Base-by-base conservation (phyloP, 2,329 filamentous ascomycete genomes). In the Daldinia sp. region DNA sequence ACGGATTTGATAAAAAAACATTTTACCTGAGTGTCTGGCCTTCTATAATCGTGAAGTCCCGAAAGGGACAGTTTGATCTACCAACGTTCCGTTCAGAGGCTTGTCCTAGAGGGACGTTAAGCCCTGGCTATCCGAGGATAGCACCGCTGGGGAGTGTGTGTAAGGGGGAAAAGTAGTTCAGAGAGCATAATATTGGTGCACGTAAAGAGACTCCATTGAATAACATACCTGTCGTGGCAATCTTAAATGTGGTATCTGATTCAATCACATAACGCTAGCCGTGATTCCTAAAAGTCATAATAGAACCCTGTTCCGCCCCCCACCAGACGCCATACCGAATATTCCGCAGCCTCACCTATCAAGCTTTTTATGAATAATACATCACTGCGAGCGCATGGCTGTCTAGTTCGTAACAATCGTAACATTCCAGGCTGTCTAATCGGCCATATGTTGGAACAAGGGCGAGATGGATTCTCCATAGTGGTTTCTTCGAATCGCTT, bases 401-500 rank as follows among this genome's bases (percentile, higher is more conserved):
- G 60, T 54, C 41, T 69, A 62, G 67, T 65, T 63, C 69, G 60
- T 68, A 44, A 69, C 69, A 73, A 63, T 73, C 74, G 65, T 72
- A 70, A 68, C 42, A 68, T 64, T 65, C 62, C 63, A 64, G 68
- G 62, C 44, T 69, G 69, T 70, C 80, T 82, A 88, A 78, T 90
- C 86, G 69, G 81, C 81, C 72, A 88, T 87, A 73, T 91, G 89
- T 78, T 92, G 90, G 80, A 93, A 93, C 68, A 93, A 78, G 37
- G 84, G 84, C 69, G 86, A 88, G 76, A 93, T 92, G 71, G 91
- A 91, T 83, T 98, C 95, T 80, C 96, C 96, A 77, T 98, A 96
- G 80, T 99, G 95, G 79, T 98, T 98, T 76, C 96, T 90, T 75
- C 96, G 89, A 74, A 99, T 98, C 57, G 94, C 94, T 81, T 99